Evolutionary conservation across 2,329 filamentous ascomycete genomes (phyloP).

Genomic region (Penicillium sp.): DNA sequence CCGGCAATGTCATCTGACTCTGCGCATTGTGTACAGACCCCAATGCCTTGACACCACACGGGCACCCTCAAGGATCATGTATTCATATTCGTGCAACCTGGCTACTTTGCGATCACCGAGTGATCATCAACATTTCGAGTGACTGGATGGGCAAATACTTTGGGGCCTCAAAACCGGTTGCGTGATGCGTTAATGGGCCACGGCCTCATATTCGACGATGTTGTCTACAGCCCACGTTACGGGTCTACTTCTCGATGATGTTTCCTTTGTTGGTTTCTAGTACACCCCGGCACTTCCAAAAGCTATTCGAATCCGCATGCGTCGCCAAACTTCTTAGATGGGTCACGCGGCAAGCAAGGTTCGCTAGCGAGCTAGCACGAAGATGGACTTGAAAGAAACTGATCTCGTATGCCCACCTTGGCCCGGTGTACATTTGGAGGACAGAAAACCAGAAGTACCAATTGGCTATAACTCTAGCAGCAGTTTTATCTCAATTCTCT

Average conservation of each 20-base stretch:
- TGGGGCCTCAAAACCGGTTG: neutral
- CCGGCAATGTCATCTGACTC: neutral
- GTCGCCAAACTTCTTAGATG: too few relatives aligned
- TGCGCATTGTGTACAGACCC: neutral
- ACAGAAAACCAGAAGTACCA: too few relatives aligned
- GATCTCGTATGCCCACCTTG: too few relatives aligned
- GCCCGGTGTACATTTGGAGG: too few relatives aligned
- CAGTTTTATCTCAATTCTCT: too few relatives aligned
- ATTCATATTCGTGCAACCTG: neutral
- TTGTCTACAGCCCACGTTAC: neutral
- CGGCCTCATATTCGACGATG: neutral
- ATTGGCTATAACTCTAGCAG: too few relatives aligned
- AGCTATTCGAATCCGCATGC: too few relatives aligned
- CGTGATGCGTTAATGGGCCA: neutral
- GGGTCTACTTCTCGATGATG: neutral
- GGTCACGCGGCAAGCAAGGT: too few relatives aligned
- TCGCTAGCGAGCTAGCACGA: too few relatives aligned
- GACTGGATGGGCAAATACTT: neutral
- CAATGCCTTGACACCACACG: neutral
- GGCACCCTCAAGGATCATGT: neutral
- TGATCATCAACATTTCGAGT: neutral
- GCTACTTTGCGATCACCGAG: neutral
- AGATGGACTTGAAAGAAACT: too few relatives aligned
- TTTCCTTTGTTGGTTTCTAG: neutral
- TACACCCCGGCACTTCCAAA: too few relatives aligned